A percentile compares a stretch with the other conserved stretches of the same genome.
These are phyloP conservation scores for Trichophyton mentagrophytes DNA, from an alignment of 2,329 filamentous ascomycete species.

Conservation along the genomic window DNA sequence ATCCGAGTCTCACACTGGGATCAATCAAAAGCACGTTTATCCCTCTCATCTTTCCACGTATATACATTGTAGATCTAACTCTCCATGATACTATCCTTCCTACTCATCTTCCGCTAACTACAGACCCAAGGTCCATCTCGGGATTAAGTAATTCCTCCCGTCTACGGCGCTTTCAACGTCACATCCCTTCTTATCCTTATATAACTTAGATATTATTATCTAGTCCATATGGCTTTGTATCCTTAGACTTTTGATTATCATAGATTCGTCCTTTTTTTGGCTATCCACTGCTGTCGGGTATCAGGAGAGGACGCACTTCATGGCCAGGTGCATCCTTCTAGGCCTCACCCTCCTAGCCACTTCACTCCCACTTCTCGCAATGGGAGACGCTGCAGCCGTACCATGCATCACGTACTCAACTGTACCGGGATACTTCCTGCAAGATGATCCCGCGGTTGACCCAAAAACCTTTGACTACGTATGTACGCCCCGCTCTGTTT, in stretches of 20 bases:
- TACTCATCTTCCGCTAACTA: too few relatives aligned
- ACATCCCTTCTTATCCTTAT: too few relatives aligned
- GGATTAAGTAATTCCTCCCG: too few relatives aligned
- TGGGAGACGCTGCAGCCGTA: slow-evolving; percentile 5
- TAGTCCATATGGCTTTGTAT: neutral
- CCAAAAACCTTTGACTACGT: slow-evolving; percentile 39
- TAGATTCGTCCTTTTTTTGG: neutral
- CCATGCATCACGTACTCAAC: slow-evolving; percentile 27
- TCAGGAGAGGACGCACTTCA: neutral
- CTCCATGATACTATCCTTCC: too few relatives aligned
- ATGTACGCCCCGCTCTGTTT: slow-evolving; percentile 10
- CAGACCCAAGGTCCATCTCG: too few relatives aligned
- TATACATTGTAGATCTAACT: neutral
- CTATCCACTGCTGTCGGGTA: neutral
- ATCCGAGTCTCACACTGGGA: neutral
- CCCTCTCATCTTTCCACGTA: neutral
- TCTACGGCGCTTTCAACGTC: too few relatives aligned
- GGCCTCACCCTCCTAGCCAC: slow-evolving; percentile 7
- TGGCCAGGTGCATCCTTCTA: neutral
- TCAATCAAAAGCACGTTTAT: neutral
- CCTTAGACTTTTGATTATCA: neutral
- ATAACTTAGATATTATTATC: too few relatives aligned
- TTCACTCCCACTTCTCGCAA: slow-evolving; percentile 8
- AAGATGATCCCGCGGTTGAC: slow-evolving; percentile 39
- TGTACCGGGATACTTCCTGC: slow-evolving; percentile 38